These are phyloP conservation scores for Rhododendron vialii DNA, from an alignment of 148 eudicot genomes.

Conservation along the genomic window DNA sequence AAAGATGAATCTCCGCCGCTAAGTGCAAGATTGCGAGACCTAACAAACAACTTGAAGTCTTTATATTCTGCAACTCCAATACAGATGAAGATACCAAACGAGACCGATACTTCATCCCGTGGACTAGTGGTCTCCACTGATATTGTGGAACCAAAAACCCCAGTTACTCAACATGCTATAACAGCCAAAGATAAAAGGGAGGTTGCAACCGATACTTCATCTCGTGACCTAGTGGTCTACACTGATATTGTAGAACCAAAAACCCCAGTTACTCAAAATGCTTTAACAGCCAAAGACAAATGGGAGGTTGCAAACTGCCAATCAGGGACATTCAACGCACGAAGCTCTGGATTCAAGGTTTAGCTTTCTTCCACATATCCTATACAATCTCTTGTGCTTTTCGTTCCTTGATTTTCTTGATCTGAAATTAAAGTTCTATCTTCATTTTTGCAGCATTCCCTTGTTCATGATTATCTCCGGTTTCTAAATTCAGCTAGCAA, in stretches of 20 bases:
- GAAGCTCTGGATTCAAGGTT: constrained; percentile 70
- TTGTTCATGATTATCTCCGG: constrained; percentile 60
- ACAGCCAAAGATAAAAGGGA: constrained; percentile 23
- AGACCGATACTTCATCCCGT: constrained; percentile 22
- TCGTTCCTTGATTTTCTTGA: not conserved
- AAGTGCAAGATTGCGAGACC: constrained; percentile 49
- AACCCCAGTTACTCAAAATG: constrained; percentile 42
- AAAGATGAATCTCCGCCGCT: constrained; percentile 62
- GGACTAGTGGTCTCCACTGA: constrained; percentile 28
- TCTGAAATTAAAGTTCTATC: not conserved
- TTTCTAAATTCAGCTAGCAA: constrained; percentile 76
- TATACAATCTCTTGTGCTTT: not conserved
- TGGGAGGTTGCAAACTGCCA: constrained; percentile 40
- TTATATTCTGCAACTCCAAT: constrained; percentile 53
- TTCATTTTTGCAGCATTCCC: constrained; percentile 47
- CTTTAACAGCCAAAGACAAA: constrained; percentile 14
- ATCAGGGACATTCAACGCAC: constrained; percentile 36
- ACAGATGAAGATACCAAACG: constrained; percentile 27
- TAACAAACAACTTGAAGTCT: constrained; percentile 57
- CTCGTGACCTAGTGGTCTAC: constrained; percentile 17
- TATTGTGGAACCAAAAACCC: constrained; percentile 51
- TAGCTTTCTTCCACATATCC: not conserved
- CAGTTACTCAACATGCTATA: constrained; percentile 17
- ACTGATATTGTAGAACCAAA: constrained; percentile 45
- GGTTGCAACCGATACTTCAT: constrained; percentile 19